Conservation (phyloP, 352 stramenopile species). For the Globisporangium takayamanum region DNA sequence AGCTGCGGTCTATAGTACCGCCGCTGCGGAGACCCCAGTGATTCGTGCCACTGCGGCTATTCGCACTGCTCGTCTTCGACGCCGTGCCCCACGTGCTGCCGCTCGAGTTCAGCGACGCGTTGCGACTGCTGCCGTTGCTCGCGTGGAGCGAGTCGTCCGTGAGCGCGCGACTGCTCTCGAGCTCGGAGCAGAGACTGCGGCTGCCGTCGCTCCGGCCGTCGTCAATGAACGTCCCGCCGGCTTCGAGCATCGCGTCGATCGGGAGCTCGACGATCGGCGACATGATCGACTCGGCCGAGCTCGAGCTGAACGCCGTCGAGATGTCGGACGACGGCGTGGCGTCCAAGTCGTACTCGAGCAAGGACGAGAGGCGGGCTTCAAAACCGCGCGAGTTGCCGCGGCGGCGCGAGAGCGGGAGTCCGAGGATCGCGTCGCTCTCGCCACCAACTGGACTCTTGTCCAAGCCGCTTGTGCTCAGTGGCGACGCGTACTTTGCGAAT, state of each 20-base stretch:
- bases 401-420: constrained; percentile 10
- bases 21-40: constrained; percentile 9
- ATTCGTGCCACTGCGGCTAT: background rate
- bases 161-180: constrained; percentile 7
- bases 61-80: constrained; percentile 4
- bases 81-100: constrained; percentile 10
- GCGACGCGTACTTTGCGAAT: constrained; percentile 46
- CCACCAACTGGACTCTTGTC: background rate
- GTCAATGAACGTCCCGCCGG: constrained; percentile 28
- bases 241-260: constrained; percentile 48
- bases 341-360: constrained; percentile 52
- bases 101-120: constrained; percentile 9
- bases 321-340: constrained; percentile 23
- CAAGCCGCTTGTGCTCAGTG: constrained; percentile 22
- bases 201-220: constrained; percentile 10
- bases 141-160: constrained; percentile 9
- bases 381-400: constrained; percentile 19
- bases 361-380: constrained; percentile 45
- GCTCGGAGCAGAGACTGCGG: constrained; percentile 6
- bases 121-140: constrained; percentile 6
- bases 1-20: constrained; percentile 5
- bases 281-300: constrained; percentile 30
- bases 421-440: constrained; percentile 29
- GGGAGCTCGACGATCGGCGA: constrained; percentile 42
- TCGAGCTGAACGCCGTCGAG: constrained; percentile 32